Conservation (phyloP, 140 eudicot genomes). For the Oenanthe javanica region DNA sequence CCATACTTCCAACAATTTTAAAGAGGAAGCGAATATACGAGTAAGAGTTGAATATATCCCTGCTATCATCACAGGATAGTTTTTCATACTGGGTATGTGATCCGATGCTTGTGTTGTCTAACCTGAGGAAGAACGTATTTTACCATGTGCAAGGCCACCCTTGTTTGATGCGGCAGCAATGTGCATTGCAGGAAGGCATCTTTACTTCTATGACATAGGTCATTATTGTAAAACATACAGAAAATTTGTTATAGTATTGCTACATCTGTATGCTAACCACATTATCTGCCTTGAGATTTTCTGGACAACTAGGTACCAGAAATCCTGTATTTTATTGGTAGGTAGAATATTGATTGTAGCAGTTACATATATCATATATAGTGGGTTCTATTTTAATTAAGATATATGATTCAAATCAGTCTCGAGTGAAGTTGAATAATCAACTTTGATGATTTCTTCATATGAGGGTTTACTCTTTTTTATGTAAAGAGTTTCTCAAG, state of each 20-base stretch:
- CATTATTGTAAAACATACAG: background rate
- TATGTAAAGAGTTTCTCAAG: too few species aligned
- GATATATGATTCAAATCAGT: background rate
- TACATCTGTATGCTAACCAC: slow-evolving; percentile 6
- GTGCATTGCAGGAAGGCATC: background rate
- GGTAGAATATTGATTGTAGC: slow-evolving; percentile 2
- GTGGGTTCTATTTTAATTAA: background rate
- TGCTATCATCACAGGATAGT: background rate
- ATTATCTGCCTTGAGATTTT: background rate
- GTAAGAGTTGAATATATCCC: slow-evolving; percentile 13
- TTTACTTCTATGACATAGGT: slow-evolving; percentile 1
- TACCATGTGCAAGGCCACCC: background rate
- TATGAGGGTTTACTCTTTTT: background rate
- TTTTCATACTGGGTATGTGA: background rate
- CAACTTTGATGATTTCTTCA: background rate
- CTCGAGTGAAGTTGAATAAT: too few species aligned
- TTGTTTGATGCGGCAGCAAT: background rate
- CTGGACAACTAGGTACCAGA: slow-evolving; percentile 4
- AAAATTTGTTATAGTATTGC: background rate
- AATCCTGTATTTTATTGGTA: slow-evolving; percentile 12
- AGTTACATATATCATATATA: background rate
- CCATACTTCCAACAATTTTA: slow-evolving; percentile 76
- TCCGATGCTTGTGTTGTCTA: background rate
- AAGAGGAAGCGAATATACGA: slow-evolving; percentile 85
- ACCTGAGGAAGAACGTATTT: slow-evolving; percentile 1